Percentiles rank a stretch among this genome's conserved stretches.
These are phyloP conservation scores for Tuber melanosporum DNA, from an alignment of 495 filamentous ascomycete genomes.

Conservation along the genomic window DNA sequence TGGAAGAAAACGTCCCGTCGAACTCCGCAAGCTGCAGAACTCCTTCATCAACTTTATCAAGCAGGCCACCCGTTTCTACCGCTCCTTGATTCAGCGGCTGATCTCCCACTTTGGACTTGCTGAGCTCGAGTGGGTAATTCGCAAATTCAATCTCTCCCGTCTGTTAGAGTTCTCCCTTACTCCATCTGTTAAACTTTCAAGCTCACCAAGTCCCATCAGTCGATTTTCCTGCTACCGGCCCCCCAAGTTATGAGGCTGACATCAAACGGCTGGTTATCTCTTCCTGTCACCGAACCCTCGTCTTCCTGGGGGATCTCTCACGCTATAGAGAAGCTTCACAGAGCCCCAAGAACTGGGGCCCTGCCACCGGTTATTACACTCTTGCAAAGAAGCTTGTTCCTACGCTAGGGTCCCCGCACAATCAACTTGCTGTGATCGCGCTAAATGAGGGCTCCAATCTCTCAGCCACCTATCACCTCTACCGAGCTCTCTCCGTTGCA, in stretches of 20 bases:
- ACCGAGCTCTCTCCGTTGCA: slow-evolving; percentile 65
- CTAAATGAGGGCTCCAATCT: slow-evolving; percentile 69
- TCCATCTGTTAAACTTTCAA: slow-evolving; percentile 6
- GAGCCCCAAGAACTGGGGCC: slow-evolving; percentile 65
- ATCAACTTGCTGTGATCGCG: slow-evolving; percentile 82
- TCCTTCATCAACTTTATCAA: slow-evolving; percentile 78
- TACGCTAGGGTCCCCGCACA: slow-evolving; percentile 69
- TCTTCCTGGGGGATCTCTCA: slow-evolving; percentile 83
- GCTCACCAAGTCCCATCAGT: slow-evolving; percentile 24
- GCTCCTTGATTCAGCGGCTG: slow-evolving; percentile 71
- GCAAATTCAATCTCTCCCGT: slow-evolving; percentile 60
- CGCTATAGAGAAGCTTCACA: slow-evolving; percentile 75
- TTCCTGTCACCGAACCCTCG: slow-evolving; percentile 76
- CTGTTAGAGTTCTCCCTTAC: slow-evolving; percentile 27
- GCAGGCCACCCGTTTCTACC: slow-evolving; percentile 77
- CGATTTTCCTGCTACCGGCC: slow-evolving; percentile 18
- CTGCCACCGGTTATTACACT: slow-evolving; percentile 75
- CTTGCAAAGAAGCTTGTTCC: slow-evolving; percentile 74
- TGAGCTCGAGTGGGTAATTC: slow-evolving; percentile 65
- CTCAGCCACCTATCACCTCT: slow-evolving; percentile 79
- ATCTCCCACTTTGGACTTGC: slow-evolving; percentile 65
- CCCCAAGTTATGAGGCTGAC: slow-evolving; percentile 33
- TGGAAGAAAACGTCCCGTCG: slow-evolving; percentile 61
- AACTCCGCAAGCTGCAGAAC: slow-evolving; percentile 70
- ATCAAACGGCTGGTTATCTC: slow-evolving; percentile 50